Percentiles rank a stretch among this genome's conserved stretches.
phyloP scores from a whole-genome alignment of 2,329 filamentous ascomycete genomes.

The Botrytis fabae region DNA sequence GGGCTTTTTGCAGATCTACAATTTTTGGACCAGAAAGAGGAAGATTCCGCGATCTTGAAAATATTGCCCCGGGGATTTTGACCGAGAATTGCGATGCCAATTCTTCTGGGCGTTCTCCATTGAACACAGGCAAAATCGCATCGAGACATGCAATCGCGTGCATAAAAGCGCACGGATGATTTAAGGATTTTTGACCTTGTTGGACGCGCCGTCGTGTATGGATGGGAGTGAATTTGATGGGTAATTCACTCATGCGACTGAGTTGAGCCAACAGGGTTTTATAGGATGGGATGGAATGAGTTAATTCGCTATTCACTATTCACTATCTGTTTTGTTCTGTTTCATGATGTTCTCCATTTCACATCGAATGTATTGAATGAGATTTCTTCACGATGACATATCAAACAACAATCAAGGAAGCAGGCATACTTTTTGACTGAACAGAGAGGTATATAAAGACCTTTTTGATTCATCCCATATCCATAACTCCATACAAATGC shows the following conservation, averaged over 20 bases:
- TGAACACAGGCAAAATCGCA: slow-evolving; percentile 4
- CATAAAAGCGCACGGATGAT: not conserved
- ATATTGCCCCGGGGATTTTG: not conserved
- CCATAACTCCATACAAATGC: slow-evolving; percentile 9
- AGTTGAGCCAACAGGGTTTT: not conserved
- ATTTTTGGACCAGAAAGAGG: not conserved
- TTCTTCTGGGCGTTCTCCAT: not conserved
- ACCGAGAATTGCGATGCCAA: not conserved
- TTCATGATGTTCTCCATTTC: not conserved
- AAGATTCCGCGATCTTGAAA: not conserved
- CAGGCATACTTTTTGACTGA: not conserved
- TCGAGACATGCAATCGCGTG: not conserved
- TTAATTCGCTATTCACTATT: not conserved
- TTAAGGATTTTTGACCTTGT: not conserved
- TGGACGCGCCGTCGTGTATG: not conserved
- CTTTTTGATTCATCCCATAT: slow-evolving; percentile 18
- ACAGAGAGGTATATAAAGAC: not conserved
- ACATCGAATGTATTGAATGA: not conserved
- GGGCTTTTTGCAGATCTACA: not conserved
- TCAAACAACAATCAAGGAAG: not conserved
- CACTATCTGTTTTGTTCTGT: not conserved
- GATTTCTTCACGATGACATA: not conserved
- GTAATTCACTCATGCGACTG: not conserved
- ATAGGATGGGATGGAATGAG: not conserved
- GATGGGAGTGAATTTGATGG: not conserved